Evolutionary conservation across 306 rosid genomes (phyloP).

Genomic region (Vicia villosa): DNA sequence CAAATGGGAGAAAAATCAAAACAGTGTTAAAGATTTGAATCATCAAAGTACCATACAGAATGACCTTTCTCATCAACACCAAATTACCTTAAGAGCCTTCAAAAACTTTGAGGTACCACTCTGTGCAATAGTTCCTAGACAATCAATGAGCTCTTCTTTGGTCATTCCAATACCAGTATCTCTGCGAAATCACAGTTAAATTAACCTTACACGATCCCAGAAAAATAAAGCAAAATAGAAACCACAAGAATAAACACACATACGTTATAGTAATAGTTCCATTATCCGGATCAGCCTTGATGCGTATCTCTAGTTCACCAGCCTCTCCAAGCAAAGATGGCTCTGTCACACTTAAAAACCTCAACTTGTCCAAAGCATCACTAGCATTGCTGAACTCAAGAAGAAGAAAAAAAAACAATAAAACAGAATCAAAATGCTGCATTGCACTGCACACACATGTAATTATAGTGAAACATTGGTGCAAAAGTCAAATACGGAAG

Average conservation of each 20-base stretch:
- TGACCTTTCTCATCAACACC: neutral
- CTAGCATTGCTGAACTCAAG: constrained; percentile 72
- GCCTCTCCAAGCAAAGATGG: constrained; percentile 92
- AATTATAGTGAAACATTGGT: neutral
- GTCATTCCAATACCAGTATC: constrained; percentile 99
- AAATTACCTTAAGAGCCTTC: constrained; percentile 84
- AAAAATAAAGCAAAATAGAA: neutral
- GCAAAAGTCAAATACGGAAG: too few species aligned
- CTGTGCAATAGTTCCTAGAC: constrained; percentile 99
- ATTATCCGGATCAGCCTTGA: constrained; percentile 83
- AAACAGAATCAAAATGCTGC: constrained; percentile 3
- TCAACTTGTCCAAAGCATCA: constrained; percentile 95
- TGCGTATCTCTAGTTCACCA: constrained; percentile 83
- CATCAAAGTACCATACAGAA: neutral
- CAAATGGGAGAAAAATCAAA: neutral
- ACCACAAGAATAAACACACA: neutral
- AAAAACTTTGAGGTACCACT: constrained; percentile 99
- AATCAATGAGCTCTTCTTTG: constrained; percentile 84
- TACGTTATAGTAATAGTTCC: constrained; percentile 90
- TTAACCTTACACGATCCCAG: neutral
- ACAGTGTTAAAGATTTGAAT: constrained; percentile 13
- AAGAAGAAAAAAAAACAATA: neutral
- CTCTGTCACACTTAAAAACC: constrained; percentile 95
- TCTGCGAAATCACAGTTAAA: constrained; percentile 42
- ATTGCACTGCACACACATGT: neutral